Conservation (phyloP, 1,139 yeast genomes). For the Hanseniaspora gamundiae region DNA sequence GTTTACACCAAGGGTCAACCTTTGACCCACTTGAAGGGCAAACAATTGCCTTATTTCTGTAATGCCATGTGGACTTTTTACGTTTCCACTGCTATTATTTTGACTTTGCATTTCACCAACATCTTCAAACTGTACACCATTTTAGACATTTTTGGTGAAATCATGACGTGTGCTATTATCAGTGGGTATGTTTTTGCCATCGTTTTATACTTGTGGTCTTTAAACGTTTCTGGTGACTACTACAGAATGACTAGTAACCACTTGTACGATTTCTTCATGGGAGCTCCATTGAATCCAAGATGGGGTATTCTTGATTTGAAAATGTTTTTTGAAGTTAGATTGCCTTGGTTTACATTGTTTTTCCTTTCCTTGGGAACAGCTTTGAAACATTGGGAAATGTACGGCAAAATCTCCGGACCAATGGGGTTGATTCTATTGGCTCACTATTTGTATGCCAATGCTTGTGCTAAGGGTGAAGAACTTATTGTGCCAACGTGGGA, state of each 20-base stretch:
- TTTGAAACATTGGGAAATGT: constrained; percentile 65
- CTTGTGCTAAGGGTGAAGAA: constrained; percentile 96
- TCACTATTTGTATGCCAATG: constrained; percentile 91
- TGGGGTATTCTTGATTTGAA: constrained; percentile 84
- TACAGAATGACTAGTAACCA: constrained; percentile 88
- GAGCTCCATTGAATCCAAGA: constrained; percentile 94
- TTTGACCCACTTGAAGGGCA: constrained; percentile 61
- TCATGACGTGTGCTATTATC: constrained; percentile 83
- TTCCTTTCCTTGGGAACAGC: constrained; percentile 67
- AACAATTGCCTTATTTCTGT: constrained; percentile 83
- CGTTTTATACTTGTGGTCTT: constrained; percentile 48
- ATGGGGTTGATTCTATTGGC: constrained; percentile 64
- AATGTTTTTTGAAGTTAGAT: constrained; percentile 93
- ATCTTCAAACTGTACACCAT: constrained; percentile 60
- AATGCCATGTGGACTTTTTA: constrained; percentile 84
- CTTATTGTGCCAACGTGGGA: constrained; percentile 97
- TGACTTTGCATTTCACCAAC: constrained; percentile 60
- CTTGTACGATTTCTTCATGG: constrained; percentile 88
- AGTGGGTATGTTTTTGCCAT: constrained; percentile 61
- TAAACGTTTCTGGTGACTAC: constrained; percentile 56
- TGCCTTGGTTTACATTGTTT: constrained; percentile 90
- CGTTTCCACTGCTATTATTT: constrained; percentile 44
- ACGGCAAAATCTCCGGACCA: constrained; percentile 73
- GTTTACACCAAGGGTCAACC: constrained; percentile 93
- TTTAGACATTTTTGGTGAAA: constrained; percentile 74